Evolutionary conservation across 768 basidiomycete genomes (phyloP).

Genomic region (Austroboletus eburneus): DNA sequence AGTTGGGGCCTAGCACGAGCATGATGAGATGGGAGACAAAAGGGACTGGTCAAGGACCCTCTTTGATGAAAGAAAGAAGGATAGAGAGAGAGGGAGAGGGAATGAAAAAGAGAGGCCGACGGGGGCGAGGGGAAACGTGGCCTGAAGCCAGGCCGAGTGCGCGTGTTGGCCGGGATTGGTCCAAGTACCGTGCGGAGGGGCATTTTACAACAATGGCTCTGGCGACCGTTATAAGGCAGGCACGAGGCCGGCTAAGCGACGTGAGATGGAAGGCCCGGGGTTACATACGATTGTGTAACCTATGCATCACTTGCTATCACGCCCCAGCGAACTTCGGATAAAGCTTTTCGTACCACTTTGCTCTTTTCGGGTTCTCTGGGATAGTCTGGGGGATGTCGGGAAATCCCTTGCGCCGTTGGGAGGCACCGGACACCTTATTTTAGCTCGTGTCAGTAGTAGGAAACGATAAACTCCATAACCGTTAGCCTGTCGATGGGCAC

Average conservation of each 20-base stretch:
- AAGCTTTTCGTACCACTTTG: conserved; percentile 12
- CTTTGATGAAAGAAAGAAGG: conserved; percentile 6
- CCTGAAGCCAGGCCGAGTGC: conserved; percentile 23
- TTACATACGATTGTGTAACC: conserved; percentile 17
- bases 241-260: conserved; percentile 34
- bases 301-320: conserved; percentile 10
- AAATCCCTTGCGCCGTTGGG: conserved; percentile 5
- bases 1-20: conserved; percentile 62
- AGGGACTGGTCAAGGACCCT: conserved; percentile 36
- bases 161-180: conserved; percentile 28
- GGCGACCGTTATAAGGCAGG: conserved; percentile 31
- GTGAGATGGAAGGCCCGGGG: conserved; percentile 27
- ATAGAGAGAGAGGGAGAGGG: not conserved
- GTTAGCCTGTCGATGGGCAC: conserved; percentile 1
- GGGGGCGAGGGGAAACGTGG: too few species aligned
- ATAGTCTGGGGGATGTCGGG: conserved; percentile 17
- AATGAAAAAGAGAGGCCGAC: conserved; percentile 24
- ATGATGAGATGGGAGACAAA: conserved; percentile 39
- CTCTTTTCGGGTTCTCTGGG: conserved; percentile 30
- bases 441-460: too few species aligned
- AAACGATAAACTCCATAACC: too few species aligned
- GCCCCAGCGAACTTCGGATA: conserved; percentile 16
- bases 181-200: conserved; percentile 22
- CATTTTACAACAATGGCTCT: conserved; percentile 18
- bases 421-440: too few species aligned